These are phyloP conservation scores for Lecanicillium sp. DNA, from an alignment of 2,329 filamentous ascomycete species.

Conservation along the genomic window DNA sequence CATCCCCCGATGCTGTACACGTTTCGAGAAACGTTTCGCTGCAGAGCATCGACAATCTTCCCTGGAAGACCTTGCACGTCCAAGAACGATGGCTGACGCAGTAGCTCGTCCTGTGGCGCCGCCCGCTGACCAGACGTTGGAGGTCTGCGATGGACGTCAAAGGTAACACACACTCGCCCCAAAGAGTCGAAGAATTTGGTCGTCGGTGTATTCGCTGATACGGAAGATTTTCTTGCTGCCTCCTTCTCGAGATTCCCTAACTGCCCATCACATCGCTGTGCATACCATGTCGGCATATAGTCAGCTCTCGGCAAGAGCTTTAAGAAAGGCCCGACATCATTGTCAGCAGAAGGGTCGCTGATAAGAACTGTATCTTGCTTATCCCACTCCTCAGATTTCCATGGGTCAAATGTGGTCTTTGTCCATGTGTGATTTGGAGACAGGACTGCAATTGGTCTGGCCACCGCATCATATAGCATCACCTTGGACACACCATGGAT, in stretches of 20 bases:
- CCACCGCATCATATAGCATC: slow-evolving; percentile 10
- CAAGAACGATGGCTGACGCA: slow-evolving; percentile 4
- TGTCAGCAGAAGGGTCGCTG: slow-evolving; percentile 1
- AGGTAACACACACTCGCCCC: slow-evolving; percentile 1
- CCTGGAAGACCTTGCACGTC: slow-evolving; percentile 4
- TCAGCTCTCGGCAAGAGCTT: slow-evolving; percentile 2
- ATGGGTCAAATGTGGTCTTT: slow-evolving; percentile 10
- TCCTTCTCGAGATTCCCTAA: slow-evolving; percentile 1
- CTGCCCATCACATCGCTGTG: slow-evolving; percentile 3
- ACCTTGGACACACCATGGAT: slow-evolving; percentile 7
- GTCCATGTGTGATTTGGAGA: slow-evolving; percentile 14
- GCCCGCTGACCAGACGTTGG: no score
- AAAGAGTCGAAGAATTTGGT: slow-evolving; percentile 3
- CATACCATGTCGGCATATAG: slow-evolving; percentile 14
- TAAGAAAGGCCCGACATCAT: slow-evolving; percentile 5
- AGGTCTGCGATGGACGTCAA: slow-evolving; percentile 3
- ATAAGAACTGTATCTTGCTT: slow-evolving; percentile 6
- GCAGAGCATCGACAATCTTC: not conserved
- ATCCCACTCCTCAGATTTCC: slow-evolving; percentile 7
- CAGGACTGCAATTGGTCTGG: slow-evolving; percentile 10
- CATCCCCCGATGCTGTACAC: slow-evolving; percentile 3
- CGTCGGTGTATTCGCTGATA: slow-evolving; percentile 2
- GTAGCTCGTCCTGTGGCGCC: not conserved
- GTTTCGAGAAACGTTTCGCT: not conserved
- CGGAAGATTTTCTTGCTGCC: slow-evolving; percentile 3